Conservation (phyloP, 1,284 basidiomycete species). For the Ustilago nuda region DNA sequence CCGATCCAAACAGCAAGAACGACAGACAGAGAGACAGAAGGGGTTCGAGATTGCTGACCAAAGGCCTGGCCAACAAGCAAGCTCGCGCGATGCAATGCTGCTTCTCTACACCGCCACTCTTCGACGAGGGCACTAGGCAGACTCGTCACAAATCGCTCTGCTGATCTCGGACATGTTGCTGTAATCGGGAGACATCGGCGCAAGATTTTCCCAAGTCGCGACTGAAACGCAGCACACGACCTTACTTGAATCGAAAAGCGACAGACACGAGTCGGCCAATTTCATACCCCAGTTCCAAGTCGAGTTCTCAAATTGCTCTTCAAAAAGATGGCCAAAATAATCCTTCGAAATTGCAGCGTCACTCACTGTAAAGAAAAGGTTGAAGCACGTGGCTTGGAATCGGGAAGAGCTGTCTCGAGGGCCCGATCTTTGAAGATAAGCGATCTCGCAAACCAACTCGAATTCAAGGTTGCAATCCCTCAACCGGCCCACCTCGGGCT, state of each 20-base stretch:
- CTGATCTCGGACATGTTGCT: neutral
- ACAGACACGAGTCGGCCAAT: conserved; percentile 8
- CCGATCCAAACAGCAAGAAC: neutral
- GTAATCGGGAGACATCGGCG: neutral
- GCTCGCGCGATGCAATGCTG: too few species aligned
- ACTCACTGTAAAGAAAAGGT: neutral
- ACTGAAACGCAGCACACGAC: neutral
- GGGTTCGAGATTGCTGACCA: too few species aligned
- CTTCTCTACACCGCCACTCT: too few species aligned
- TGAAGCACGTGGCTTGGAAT: conserved; percentile 4
- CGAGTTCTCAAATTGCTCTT: neutral
- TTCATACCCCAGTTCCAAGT: too few species aligned
- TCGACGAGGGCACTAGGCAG: too few species aligned
- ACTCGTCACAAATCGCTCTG: too few species aligned
- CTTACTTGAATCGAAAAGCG: neutral
- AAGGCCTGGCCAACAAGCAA: too few species aligned
- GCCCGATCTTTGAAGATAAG: conserved; percentile 5
- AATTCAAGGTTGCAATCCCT: too few species aligned
- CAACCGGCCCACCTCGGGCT: neutral
- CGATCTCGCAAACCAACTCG: neutral
- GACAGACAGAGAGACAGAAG: too few species aligned
- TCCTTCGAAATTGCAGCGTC: neutral
- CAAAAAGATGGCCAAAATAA: neutral
- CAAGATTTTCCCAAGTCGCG: neutral
- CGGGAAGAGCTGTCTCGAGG: neutral